Percentiles rank a stretch among this genome's conserved stretches.
phyloP scores from a whole-genome alignment of 2,329 filamentous ascomycete species.

The Cordyceps cateniannulata region DNA sequence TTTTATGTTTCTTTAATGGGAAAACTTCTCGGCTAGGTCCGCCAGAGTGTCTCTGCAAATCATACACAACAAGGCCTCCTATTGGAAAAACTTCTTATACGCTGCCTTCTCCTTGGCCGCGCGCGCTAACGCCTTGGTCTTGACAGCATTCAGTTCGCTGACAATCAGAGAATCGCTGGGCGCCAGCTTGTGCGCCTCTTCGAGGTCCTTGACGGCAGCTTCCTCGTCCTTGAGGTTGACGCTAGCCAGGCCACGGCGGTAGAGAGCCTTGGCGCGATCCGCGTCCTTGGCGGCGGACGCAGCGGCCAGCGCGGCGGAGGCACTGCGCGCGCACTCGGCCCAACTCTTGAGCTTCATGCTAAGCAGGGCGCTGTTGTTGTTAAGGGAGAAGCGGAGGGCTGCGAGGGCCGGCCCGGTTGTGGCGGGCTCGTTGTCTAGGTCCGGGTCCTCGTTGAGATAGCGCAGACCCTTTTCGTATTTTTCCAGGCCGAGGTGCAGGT shows the following conservation, averaged over 20 bases:
- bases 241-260: slow-evolving; percentile 71
- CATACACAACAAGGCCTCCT: slow-evolving; percentile 15
- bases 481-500: slow-evolving; percentile 64
- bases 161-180: slow-evolving; percentile 69
- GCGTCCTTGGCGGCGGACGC: slow-evolving; percentile 59
- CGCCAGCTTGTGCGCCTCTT: slow-evolving; percentile 66
- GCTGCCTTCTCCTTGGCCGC: slow-evolving; percentile 85
- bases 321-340: slow-evolving; percentile 63
- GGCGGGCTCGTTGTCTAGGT: slow-evolving; percentile 63
- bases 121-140: slow-evolving; percentile 66
- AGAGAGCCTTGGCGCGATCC: slow-evolving; percentile 85
- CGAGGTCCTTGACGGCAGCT: slow-evolving; percentile 65
- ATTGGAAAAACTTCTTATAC: slow-evolving; percentile 84
- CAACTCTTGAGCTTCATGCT: slow-evolving; percentile 73
- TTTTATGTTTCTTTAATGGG: neutral
- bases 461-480: slow-evolving; percentile 94
- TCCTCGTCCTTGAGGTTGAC: slow-evolving; percentile 80
- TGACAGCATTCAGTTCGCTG: slow-evolving; percentile 71
- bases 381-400: slow-evolving; percentile 73
- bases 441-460: slow-evolving; percentile 81
- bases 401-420: slow-evolving; percentile 62
- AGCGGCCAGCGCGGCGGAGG: slow-evolving; percentile 66
- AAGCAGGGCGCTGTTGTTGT: slow-evolving; percentile 83
- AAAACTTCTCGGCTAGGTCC: neutral
- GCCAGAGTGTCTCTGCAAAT: neutral